Evolutionary conservation across 2,329 filamentous ascomycete genomes (phyloP).

Genomic region (Tolypocladium amazonense): DNA sequence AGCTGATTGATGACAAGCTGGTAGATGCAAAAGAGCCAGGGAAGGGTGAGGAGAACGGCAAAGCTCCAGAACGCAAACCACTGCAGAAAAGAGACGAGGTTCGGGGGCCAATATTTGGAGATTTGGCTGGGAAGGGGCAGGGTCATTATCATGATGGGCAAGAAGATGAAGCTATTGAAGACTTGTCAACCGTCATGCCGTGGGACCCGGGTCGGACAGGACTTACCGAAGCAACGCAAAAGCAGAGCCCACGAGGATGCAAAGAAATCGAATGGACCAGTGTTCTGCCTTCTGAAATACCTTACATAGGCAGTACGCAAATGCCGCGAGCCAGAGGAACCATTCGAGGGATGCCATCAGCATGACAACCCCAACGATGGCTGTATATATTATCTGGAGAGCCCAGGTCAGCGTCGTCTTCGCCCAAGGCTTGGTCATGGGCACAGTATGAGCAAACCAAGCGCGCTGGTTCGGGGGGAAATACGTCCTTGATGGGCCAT

Average conservation of each 20-base stretch:
- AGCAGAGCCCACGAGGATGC: slow-evolving; percentile 60
- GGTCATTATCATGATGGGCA: slow-evolving; percentile 91
- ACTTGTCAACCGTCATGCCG: not conserved
- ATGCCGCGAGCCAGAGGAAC: slow-evolving; percentile 90
- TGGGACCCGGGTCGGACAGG: not conserved
- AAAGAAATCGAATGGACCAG: slow-evolving; percentile 69
- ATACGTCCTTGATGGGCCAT: slow-evolving; percentile 40
- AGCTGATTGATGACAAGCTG: slow-evolving; percentile 81
- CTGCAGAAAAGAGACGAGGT: slow-evolving; percentile 64
- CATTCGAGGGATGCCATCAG: slow-evolving; percentile 80
- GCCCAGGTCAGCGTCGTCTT: not conserved
- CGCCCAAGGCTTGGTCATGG: not conserved
- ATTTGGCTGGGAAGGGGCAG: slow-evolving; percentile 69
- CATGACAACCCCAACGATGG: slow-evolving; percentile 73
- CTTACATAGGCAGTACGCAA: slow-evolving; percentile 82
- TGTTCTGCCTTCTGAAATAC: slow-evolving; percentile 84
- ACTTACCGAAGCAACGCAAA: slow-evolving; percentile 68
- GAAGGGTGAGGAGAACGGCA: slow-evolving; percentile 70
- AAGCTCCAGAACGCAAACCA: slow-evolving; percentile 97
- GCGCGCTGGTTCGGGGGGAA: not conserved
- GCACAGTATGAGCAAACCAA: no score
- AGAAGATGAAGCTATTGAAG: slow-evolving; percentile 58
- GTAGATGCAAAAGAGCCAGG: slow-evolving; percentile 90
- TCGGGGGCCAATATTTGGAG: slow-evolving; percentile 58
- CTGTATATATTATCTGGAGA: slow-evolving; percentile 69